These are phyloP conservation scores for Sporisorium sorghi DNA, from an alignment of 1,284 basidiomycete genomes.

Conservation along the genomic window DNA sequence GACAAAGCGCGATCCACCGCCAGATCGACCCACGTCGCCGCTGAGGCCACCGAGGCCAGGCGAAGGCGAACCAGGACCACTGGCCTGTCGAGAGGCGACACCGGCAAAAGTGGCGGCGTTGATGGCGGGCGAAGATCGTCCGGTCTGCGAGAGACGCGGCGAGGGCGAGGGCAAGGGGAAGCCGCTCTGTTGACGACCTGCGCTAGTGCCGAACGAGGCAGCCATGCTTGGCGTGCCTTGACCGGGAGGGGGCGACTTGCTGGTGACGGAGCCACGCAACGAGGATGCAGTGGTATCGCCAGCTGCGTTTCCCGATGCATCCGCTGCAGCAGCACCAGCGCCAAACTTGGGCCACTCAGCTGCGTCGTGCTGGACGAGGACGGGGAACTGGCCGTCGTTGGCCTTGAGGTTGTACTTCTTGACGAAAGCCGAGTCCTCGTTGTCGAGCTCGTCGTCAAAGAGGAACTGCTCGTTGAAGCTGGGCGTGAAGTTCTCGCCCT, in stretches of 20 bases:
- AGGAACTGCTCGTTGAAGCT: constrained; percentile 66
- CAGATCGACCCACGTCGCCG: constrained; percentile 33
- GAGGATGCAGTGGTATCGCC: constrained; percentile 23
- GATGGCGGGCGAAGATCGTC: constrained; percentile 45
- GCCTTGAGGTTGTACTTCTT: constrained; percentile 67
- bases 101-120: constrained; percentile 35
- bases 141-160: constrained; percentile 42
- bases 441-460: constrained; percentile 66
- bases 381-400: constrained; percentile 75
- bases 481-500: constrained; percentile 52
- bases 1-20: constrained; percentile 48
- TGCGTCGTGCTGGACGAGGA: constrained; percentile 72
- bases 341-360: constrained; percentile 94
- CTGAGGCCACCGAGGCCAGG: constrained; percentile 36
- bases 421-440: constrained; percentile 68
- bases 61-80: constrained; percentile 42
- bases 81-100: constrained; percentile 38
- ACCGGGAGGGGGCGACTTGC: constrained; percentile 71
- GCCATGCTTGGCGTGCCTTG: constrained; percentile 44
- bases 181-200: constrained; percentile 31
- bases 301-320: constrained; percentile 1
- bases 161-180: constrained; percentile 48
- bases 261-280: constrained; percentile 25
- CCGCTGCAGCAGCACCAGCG: constrained; percentile 70
- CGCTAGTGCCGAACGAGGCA: constrained; percentile 41